Base-by-base conservation (phyloP, 345 rosid species). In the Euphorbia lathyris region DNA sequence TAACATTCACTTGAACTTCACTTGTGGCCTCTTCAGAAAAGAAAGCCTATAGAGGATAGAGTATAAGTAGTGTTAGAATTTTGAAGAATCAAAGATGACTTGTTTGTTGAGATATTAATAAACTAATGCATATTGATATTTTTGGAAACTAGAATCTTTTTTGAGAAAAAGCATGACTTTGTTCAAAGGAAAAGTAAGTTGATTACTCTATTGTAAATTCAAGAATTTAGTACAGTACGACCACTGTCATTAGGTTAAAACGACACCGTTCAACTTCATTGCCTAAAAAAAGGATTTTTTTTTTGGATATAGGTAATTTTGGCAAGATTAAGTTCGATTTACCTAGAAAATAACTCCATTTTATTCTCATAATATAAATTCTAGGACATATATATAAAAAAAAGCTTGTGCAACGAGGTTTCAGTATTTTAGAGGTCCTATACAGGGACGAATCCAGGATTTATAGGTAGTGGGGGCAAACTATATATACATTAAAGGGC, bases 41-140 rank as follows among this genome's bases (percentile, higher is more conserved):
- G 2, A 40, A 25, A 47, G 17, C 43, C 34, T 57, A 25, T 0
- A 53, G 61, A 10, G 14, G 5, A 5, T 32, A 34, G 45, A 5
- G 12, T 6, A 52, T 14, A n/a, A 47, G 59, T 69, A 58, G 43
- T 58, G 65, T 23, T 51, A 6, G 30, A 20, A 1, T 14, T 22
- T 57, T 11, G 9, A 23, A 58, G 83, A 75, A 77, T 80, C 86
- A 38, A 67, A 69, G 76, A 70, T 80, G 65, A 67, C 82, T 77
- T 83, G 71, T 80, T 75, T 75, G 66, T 26, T 47, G 67, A 57
- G 75, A 71, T 27, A 66, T 7, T 8, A 32, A 52, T 40, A 14
- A 42, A 59, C 7, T 9, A 9, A 13, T 56, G 52, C 19, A n/a
- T n/a, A 58, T 1, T 11, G 25, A 66, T 61, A 27, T 58, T 22